These are phyloP conservation scores for Penicillium ochrochloron DNA, from an alignment of 495 filamentous ascomycete species.

Conservation along the genomic window DNA sequence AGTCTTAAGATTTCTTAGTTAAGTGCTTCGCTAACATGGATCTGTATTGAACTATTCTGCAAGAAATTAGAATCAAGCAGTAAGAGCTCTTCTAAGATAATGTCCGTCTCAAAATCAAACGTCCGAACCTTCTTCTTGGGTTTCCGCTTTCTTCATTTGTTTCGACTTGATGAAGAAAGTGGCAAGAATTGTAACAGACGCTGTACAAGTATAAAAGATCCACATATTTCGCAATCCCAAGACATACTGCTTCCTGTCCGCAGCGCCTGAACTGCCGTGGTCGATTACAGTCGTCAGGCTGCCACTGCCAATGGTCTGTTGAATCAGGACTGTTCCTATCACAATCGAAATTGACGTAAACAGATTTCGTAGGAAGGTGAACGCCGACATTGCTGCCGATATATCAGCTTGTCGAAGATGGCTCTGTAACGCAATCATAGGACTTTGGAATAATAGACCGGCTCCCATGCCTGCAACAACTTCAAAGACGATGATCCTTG, in stretches of 20 bases:
- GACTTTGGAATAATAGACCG: conserved; percentile 68
- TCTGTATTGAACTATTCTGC: too few relatives aligned
- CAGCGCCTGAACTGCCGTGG: conserved; percentile 1
- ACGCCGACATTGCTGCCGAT: conserved; percentile 42
- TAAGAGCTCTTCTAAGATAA: too few relatives aligned
- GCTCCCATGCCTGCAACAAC: conserved; percentile 59
- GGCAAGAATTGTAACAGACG: conserved; percentile 3
- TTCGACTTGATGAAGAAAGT: conserved; percentile 8
- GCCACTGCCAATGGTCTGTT: background rate
- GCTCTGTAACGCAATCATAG: conserved; percentile 53
- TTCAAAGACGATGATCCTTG: conserved; percentile 63
- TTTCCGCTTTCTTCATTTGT: background rate
- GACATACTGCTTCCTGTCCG: conserved; percentile 20
- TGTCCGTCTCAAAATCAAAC: background rate
- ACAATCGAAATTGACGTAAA: conserved; percentile 46
- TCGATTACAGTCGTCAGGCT: conserved; percentile 3
- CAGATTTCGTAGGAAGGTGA: conserved; percentile 44
- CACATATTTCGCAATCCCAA: conserved; percentile 9
- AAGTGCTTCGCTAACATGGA: too few relatives aligned
- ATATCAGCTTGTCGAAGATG: conserved; percentile 38
- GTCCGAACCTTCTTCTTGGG: background rate
- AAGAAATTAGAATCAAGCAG: too few relatives aligned
- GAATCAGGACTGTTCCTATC: conserved; percentile 41
- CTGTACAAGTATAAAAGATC: conserved; percentile 4
- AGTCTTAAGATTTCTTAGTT: too few relatives aligned